These are phyloP conservation scores for Fragosphaeria purpurea DNA, from an alignment of 2,329 filamentous ascomycete species.

Conservation along the genomic window DNA sequence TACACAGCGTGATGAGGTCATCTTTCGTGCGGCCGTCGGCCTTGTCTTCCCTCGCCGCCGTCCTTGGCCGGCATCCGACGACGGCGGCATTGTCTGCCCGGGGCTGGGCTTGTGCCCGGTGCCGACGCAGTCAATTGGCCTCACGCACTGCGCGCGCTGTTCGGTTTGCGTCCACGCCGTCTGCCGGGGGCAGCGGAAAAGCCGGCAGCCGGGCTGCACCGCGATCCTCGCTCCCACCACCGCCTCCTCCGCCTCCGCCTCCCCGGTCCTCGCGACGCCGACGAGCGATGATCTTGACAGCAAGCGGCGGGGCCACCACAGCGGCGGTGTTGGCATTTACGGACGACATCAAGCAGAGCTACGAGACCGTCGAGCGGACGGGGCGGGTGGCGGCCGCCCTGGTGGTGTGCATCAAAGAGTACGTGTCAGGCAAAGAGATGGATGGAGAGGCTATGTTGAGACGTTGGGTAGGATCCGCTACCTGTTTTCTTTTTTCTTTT, in stretches of 20 bases:
- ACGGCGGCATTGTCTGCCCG: not conserved
- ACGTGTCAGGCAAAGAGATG: conserved; percentile 13
- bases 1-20: not conserved
- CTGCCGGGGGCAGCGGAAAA: not conserved
- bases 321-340: conserved; percentile 43
- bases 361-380: conserved; percentile 65
- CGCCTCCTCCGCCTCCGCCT: not conserved
- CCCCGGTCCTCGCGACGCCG: conserved; percentile 10
- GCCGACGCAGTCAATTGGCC: conserved; percentile 7
- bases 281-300: conserved; percentile 35
- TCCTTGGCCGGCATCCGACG: conserved; percentile 2
- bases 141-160: not conserved
- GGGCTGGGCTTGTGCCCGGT: conserved; percentile 11
- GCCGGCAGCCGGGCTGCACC: not conserved
- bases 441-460: too few relatives aligned
- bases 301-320: conserved; percentile 36
- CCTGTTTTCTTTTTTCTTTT: not conserved
- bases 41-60: not conserved
- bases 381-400: conserved; percentile 68
- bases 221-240: too few relatives aligned
- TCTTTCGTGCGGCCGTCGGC: conserved; percentile 1
- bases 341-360: conserved; percentile 66
- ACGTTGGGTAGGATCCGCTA: too few relatives aligned
- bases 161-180: conserved; percentile 1
- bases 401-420: conserved; percentile 84